A percentile compares a stretch with the other conserved stretches of the same genome.
phyloP scores from a whole-genome alignment of 1,284 basidiomycete species.

The Hymenochaete sp. region DNA sequence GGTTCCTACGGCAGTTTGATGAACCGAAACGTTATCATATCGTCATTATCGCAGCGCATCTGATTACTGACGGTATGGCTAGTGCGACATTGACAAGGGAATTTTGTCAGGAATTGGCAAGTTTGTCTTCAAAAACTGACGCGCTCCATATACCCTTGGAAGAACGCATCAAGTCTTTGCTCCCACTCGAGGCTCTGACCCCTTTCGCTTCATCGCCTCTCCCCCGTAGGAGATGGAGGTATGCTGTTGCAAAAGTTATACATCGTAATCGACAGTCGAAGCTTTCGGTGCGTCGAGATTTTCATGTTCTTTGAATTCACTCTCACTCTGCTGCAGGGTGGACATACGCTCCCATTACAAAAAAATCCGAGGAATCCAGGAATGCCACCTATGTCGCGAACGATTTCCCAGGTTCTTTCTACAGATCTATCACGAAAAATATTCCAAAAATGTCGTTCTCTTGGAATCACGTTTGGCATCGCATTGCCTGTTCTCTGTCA shows the following conservation, averaged over 20 bases:
- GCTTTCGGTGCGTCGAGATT: conserved; percentile 27
- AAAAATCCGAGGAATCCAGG: too few species aligned
- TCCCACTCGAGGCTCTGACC: conserved; percentile 31
- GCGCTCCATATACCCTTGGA: conserved; percentile 24
- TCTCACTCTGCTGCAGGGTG: conserved; percentile 35
- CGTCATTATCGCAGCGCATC: conserved; percentile 36
- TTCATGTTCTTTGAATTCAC: not conserved
- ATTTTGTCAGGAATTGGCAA: conserved; percentile 38
- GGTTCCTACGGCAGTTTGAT: conserved; percentile 31
- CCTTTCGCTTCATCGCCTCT: conserved; percentile 27
- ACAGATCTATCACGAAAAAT: conserved; percentile 24
- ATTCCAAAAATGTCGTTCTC: conserved; percentile 32
- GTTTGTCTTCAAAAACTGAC: conserved; percentile 17
- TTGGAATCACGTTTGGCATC: conserved; percentile 42
- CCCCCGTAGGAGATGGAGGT: conserved; percentile 39
- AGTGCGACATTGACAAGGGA: conserved; percentile 34
- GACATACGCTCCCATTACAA: conserved; percentile 49
- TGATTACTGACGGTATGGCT: conserved; percentile 41
- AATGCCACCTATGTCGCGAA: conserved; percentile 31
- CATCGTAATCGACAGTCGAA: conserved; percentile 26
- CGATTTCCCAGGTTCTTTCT: conserved; percentile 24
- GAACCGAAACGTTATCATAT: conserved; percentile 30
- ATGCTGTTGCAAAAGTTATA: conserved; percentile 37
- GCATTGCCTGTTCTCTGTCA: conserved; percentile 44
- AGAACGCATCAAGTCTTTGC: conserved; percentile 34